These are phyloP conservation scores for Penstemon davidsonii DNA, from an alignment of 257 asterid species.

Conservation along the genomic window DNA sequence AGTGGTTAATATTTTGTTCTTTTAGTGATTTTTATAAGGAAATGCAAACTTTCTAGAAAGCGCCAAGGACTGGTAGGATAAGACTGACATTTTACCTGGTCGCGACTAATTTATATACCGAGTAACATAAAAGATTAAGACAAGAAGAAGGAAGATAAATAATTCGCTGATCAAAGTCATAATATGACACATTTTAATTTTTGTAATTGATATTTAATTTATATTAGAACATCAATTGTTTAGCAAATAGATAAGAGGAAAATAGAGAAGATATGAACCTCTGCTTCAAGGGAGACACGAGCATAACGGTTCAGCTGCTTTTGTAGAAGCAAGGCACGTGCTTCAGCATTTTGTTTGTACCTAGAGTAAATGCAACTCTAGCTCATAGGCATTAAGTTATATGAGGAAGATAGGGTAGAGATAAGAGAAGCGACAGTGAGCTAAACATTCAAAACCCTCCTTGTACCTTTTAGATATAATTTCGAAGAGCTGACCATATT, in stretches of 20 bases:
- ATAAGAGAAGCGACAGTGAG: constrained; percentile 17
- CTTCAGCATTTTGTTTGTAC: constrained; percentile 69
- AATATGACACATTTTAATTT: constrained; percentile 1
- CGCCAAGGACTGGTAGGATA: not conserved
- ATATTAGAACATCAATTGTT: constrained; percentile 2
- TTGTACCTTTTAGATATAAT: constrained; percentile 72
- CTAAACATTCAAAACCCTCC: constrained; percentile 19
- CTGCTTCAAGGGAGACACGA: constrained; percentile 70
- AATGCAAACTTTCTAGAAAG: not conserved
- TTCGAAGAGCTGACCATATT: constrained; percentile 77
- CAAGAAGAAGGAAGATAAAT: not conserved
- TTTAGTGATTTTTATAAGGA: not conserved
- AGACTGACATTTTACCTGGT: not conserved
- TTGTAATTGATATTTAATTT: constrained; percentile 8
- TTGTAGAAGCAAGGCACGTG: constrained; percentile 58
- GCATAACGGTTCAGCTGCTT: constrained; percentile 88
- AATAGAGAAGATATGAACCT: constrained; percentile 46
- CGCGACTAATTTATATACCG: not conserved
- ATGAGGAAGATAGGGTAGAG: constrained; percentile 6
- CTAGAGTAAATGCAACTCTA: constrained; percentile 39
- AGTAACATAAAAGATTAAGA: not conserved
- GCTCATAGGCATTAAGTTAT: constrained; percentile 24
- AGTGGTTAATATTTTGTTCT: not conserved
- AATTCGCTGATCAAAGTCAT: not conserved
- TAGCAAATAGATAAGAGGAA: constrained; percentile 12